A percentile compares a stretch with the other conserved stretches of the same genome.
phyloP scores from a whole-genome alignment of 2,329 filamentous ascomycete species.

The Neofusicoccum ribis region DNA sequence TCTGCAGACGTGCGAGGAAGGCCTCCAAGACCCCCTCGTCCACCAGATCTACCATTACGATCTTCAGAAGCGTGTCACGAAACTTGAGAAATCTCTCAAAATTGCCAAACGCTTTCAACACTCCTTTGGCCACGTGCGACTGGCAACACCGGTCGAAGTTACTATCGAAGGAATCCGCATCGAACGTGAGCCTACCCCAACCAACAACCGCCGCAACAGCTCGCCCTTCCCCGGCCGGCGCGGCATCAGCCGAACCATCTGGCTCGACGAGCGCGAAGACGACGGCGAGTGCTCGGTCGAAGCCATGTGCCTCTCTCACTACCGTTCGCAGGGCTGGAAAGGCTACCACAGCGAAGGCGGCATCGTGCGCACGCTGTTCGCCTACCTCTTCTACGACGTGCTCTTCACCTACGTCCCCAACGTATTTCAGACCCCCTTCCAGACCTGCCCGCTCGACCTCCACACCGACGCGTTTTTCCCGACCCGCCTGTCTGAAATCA shows the following conservation, averaged over 20 bases:
- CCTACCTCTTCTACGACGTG: constrained; percentile 90
- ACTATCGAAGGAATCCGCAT: constrained; percentile 76
- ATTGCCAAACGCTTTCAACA: constrained; percentile 85
- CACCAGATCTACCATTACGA: constrained; percentile 94
- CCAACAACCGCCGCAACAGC: constrained; percentile 13
- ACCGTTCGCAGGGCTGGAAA: constrained; percentile 83
- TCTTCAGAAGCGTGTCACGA: constrained; percentile 87
- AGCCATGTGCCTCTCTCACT: constrained; percentile 87
- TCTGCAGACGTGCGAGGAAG: constrained; percentile 77
- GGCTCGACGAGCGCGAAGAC: constrained; percentile 69
- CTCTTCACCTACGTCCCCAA: constrained; percentile 92
- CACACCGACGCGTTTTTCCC: constrained; percentile 92
- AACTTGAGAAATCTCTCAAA: constrained; percentile 81
- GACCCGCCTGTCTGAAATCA: constrained; percentile 83
- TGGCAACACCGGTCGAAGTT: constrained; percentile 74
- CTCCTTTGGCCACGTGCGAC: constrained; percentile 82
- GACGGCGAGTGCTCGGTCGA: constrained; percentile 83
- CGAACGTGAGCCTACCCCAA: constrained; percentile 56
- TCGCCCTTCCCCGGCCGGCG: constrained; percentile 25
- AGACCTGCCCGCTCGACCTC: constrained; percentile 89
- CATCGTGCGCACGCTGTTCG: constrained; percentile 79
- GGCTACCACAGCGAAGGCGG: constrained; percentile 93
- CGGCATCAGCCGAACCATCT: constrained; percentile 72
- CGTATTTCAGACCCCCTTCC: constrained; percentile 93
- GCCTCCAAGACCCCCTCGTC: constrained; percentile 82